Evolutionary conservation across 2,329 filamentous ascomycete genomes (phyloP).

Genomic region (Arthroderma sp.): DNA sequence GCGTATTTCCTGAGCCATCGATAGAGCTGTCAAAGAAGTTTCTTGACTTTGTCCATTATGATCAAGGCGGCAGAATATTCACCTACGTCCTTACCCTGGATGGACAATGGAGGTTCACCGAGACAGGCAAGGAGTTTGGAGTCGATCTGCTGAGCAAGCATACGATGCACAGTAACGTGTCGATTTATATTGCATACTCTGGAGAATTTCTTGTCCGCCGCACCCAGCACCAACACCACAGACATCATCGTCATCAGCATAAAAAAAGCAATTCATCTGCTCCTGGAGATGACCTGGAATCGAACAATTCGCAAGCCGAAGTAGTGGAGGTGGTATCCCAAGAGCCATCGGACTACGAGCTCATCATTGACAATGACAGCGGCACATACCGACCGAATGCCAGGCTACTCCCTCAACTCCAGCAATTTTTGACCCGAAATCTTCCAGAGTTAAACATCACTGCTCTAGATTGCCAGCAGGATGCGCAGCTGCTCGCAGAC

Average conservation of each 20-base stretch:
- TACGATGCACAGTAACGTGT: constrained; percentile 91
- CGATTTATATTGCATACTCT: constrained; percentile 78
- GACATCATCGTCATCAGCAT: constrained; percentile 9
- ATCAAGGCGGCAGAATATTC: constrained; percentile 73
- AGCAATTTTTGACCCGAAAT: constrained; percentile 55
- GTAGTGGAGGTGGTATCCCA: constrained; percentile 31
- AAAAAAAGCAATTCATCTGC: constrained; percentile 15
- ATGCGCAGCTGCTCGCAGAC: constrained; percentile 56
- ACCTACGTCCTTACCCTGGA: constrained; percentile 88
- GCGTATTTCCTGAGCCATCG: constrained; percentile 52
- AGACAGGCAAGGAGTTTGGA: constrained; percentile 89
- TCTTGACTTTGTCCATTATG: constrained; percentile 72
- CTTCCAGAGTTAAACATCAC: constrained; percentile 65
- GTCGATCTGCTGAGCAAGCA: constrained; percentile 90
- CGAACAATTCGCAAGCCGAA: constrained; percentile 28
- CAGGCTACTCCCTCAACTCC: constrained; percentile 56
- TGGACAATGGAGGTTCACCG: constrained; percentile 76
- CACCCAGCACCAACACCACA: constrained; percentile 26
- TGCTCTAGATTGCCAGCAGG: constrained; percentile 57
- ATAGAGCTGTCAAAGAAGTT: constrained; percentile 64
- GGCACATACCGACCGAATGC: constrained; percentile 87
- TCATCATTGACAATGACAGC: constrained; percentile 89
- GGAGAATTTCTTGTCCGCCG: constrained; percentile 86
- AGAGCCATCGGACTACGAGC: constrained; percentile 56
- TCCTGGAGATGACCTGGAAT: constrained; percentile 17